phyloP scores from a whole-genome alignment of 768 basidiomycete species.

The Auriscalpium orientale region DNA sequence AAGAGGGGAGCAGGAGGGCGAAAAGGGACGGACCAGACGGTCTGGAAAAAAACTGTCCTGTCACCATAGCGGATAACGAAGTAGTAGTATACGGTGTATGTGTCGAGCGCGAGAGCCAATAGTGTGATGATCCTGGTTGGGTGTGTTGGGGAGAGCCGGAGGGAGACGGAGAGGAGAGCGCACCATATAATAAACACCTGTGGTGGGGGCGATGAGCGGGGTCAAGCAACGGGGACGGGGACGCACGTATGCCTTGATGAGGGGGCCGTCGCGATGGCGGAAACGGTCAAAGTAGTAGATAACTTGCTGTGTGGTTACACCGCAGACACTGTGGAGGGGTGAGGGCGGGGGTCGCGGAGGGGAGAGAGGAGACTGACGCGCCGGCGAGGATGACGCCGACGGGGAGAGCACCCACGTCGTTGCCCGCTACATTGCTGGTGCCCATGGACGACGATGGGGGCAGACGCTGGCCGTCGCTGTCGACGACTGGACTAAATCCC shows the following conservation, averaged over 20 bases:
- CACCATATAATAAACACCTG: not conserved
- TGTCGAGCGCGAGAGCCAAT: not conserved
- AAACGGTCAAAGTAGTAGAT: not conserved
- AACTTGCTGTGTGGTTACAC: not conserved
- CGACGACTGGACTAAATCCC: too few species aligned
- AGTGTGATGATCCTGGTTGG: not conserved
- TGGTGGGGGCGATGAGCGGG: not conserved
- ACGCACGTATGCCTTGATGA: not conserved
- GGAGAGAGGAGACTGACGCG: not conserved
- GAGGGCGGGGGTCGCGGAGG: not conserved
- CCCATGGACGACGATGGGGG: not conserved
- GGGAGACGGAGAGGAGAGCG: not conserved
- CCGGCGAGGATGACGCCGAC: not conserved
- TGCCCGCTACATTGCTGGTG: not conserved
- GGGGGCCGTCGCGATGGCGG: not conserved
- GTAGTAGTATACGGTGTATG: not conserved
- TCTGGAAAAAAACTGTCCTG: not conserved
- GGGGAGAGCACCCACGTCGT: not conserved
- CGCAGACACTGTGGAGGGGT: not conserved
- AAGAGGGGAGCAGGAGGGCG: not conserved
- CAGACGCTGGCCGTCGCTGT: too few species aligned
- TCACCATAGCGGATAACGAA: not conserved
- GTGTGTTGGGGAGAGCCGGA: not conserved
- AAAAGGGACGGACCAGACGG: not conserved
- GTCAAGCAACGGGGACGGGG: not conserved